phyloP scores from a whole-genome alignment of 805 yeast genomes.

The Candida khao-thaluensis region DNA sequence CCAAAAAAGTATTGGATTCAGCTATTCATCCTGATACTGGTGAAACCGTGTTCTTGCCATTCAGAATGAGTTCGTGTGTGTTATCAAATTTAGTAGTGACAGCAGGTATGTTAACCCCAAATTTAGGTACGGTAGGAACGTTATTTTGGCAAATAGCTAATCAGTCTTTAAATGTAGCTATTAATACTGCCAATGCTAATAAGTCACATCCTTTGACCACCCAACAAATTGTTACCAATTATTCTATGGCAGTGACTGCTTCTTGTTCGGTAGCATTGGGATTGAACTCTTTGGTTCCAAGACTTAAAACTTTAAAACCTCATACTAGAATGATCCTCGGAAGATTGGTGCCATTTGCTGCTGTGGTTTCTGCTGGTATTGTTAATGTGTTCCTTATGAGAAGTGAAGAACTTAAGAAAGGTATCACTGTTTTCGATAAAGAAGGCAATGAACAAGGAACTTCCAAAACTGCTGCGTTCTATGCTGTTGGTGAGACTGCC shows the following conservation, averaged over 20 bases:
- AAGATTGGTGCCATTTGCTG: constrained; percentile 96
- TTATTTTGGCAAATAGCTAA: constrained; percentile 97
- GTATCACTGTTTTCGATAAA: constrained; percentile 68
- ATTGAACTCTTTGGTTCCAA: constrained; percentile 86
- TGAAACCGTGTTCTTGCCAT: constrained; percentile 86
- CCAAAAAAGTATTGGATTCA: constrained; percentile 84
- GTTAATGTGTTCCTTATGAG: constrained; percentile 97
- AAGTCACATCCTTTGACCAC: constrained; percentile 89
- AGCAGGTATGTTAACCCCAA: constrained; percentile 97
- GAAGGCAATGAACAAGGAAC: constrained; percentile 61
- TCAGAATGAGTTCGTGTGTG: constrained; percentile 96
- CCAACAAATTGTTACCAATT: constrained; percentile 72
- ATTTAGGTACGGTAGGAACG: constrained; percentile 85
- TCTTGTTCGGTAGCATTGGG: constrained; percentile 96
- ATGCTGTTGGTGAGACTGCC: constrained; percentile 97
- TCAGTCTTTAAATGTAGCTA: constrained; percentile 95
- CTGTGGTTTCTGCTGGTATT: constrained; percentile 95
- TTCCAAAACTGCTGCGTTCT: constrained; percentile 82
- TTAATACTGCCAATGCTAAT: constrained; percentile 93
- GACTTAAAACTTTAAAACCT: constrained; percentile 67
- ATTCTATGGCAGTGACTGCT: constrained; percentile 86
- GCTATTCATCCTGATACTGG: constrained; percentile 97
- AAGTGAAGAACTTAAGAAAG: constrained; percentile 86
- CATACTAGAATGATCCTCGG: constrained; percentile 69
- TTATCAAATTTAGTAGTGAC: constrained; percentile 91